Percentiles rank a stretch among this genome's conserved stretches.
phyloP scores from a whole-genome alignment of 75 land plant species.

The Cupressus sempervirens region DNA sequence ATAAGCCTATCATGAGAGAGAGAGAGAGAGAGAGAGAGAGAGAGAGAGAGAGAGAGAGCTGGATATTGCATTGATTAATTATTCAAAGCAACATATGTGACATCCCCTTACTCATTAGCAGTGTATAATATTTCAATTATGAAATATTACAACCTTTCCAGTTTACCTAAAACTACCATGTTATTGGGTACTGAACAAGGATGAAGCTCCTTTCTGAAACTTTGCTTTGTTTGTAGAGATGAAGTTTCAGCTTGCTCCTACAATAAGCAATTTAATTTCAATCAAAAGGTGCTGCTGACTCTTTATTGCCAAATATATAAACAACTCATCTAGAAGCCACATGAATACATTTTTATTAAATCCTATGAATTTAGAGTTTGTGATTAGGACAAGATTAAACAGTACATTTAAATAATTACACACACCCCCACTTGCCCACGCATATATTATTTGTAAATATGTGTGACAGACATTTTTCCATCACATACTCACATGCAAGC shows the following conservation, averaged over 20 bases:
- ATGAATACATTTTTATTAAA: background rate
- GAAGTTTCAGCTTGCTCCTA: background rate
- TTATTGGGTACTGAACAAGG: background rate
- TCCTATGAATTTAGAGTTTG: background rate
- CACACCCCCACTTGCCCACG: background rate
- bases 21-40: too few relatives aligned
- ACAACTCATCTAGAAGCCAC: background rate
- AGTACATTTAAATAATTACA: background rate
- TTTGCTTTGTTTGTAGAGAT: background rate
- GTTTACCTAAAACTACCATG: background rate
- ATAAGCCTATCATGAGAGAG: background rate
- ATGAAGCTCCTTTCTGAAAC: background rate
- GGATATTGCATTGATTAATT: background rate
- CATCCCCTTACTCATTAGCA: background rate
- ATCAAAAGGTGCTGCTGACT: background rate
- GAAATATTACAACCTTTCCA: constrained; percentile 1
- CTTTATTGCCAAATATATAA: background rate
- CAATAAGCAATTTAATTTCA: background rate
- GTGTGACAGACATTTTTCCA: too few relatives aligned
- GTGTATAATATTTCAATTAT: background rate
- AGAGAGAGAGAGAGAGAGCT: too few relatives aligned
- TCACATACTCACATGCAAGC: too few relatives aligned
- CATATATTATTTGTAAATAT: background rate
- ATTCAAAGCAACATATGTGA: background rate
- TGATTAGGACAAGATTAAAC: background rate